Evolutionary conservation across 2,329 filamentous ascomycete genomes (phyloP), one percentile per base, ranked within the genome.

Genomic region (Chalaropsis thielavioides): DNA sequence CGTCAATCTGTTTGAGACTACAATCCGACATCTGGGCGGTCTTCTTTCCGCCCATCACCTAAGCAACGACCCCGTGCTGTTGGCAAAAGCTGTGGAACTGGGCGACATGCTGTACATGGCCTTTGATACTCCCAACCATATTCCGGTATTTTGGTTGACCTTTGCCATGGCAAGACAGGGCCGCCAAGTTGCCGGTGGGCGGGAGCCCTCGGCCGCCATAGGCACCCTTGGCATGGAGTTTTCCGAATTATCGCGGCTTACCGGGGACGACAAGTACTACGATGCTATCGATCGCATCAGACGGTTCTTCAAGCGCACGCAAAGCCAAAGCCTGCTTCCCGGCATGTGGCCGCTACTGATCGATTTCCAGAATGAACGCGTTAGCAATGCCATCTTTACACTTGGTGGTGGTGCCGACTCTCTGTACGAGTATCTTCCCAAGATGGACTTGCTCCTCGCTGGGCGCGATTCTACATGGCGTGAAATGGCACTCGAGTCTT

Each of bases 211-310:
- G n/a, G 79, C 79, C 0, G 75, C 76, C 2, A 74, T 76, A 0
- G 86, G 86, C n/a, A 89, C 86, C 1, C 75, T 92, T 56, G 85
- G 83, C 8, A 74, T 92, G 70, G 88, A 92, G 71, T 90, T 92
- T 71, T 89, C 86, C 0, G 78, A 87, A 4, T 77, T 92, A 49
- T 85, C 86, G 7, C 88, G 91, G 73, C 75, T 92, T 40, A 90
- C 88, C 0, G 83, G 83, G 43, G 79, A 91, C 67, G 74, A 80
- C 62, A 90, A 87, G 71, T 92, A 88, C 74, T 91, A 87, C 71
- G 65, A 92, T 72, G 89, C 88, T 0, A 81, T 90, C 65, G 85
- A 86, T 66, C 81, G 88, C 10, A 83, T 95, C 60, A 89, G 87
- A 8, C 80, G 86, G 66, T 81, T 85, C 24, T 78, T 95, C n/a